Percentiles rank a stretch among this genome's conserved stretches.
These are phyloP conservation scores for Agaricales sp. DNA, from an alignment of 1,284 basidiomycete genomes.

Conservation along the genomic window DNA sequence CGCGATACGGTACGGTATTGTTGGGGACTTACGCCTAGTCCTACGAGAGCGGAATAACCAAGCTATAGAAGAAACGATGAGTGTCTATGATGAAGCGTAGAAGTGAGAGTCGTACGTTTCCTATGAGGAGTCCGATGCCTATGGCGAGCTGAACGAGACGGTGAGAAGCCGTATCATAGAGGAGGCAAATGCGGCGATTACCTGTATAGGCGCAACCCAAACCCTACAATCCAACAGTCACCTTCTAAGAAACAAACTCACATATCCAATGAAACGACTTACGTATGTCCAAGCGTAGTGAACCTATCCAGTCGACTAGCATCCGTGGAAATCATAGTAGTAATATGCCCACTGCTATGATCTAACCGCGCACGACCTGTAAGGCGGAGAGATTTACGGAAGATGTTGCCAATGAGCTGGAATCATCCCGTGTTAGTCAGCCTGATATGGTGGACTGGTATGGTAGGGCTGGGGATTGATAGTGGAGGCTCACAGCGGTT, in stretches of 20 bases:
- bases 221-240: too few relatives aligned
- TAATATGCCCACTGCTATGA: slow-evolving; percentile 57
- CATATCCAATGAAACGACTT: too few relatives aligned
- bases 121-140: slow-evolving; percentile 56
- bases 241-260: too few relatives aligned
- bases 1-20: slow-evolving; percentile 3
- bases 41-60: slow-evolving; percentile 63
- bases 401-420: slow-evolving; percentile 57
- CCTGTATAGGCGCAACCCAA: slow-evolving; percentile 48
- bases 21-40: slow-evolving; percentile 41
- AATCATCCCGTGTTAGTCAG: not conserved
- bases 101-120: slow-evolving; percentile 30
- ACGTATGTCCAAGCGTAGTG: slow-evolving; percentile 40
- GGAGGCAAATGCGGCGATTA: slow-evolving; percentile 13
- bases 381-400: slow-evolving; percentile 61
- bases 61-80: slow-evolving; percentile 26
- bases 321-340: slow-evolving; percentile 63
- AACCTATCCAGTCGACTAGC: slow-evolving; percentile 40
- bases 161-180: not conserved
- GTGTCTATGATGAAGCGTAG: not conserved
- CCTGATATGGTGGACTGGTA: too few relatives aligned
- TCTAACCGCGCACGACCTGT: slow-evolving; percentile 52
- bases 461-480: too few relatives aligned
- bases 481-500: slow-evolving; percentile 29
- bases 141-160: slow-evolving; percentile 35